Percentiles rank a stretch among this genome's conserved stretches.
phyloP scores from a whole-genome alignment of 352 stramenopile genomes.

The Phytophthora ohioensis region DNA sequence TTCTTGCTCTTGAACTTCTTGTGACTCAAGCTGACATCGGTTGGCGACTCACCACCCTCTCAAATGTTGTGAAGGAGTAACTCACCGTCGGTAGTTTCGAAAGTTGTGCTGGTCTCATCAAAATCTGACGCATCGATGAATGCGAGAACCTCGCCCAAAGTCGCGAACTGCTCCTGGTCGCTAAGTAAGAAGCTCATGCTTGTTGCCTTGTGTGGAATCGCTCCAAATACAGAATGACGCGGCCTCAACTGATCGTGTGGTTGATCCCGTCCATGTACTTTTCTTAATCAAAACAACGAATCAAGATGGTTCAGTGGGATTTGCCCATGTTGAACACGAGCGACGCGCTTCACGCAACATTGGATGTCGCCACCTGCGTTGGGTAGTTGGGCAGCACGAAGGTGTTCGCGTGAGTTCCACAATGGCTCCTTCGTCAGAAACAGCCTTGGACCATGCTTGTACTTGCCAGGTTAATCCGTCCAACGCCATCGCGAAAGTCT shows the following conservation, averaged over 20 bases:
- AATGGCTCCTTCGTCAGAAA: too few relatives aligned
- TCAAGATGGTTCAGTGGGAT: constrained; percentile 1
- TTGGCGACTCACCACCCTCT: neutral
- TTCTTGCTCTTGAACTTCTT: constrained; percentile 6
- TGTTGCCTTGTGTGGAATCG: neutral
- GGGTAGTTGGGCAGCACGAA: too few relatives aligned
- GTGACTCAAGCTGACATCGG: neutral
- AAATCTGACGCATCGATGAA: constrained; percentile 19
- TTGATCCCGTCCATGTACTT: neutral
- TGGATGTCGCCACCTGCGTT: neutral
- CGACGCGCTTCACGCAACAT: neutral
- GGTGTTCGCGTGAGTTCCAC: too few relatives aligned
- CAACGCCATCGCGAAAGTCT: too few relatives aligned
- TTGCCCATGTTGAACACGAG: neutral
- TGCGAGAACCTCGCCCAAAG: constrained; percentile 12
- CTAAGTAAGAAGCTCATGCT: constrained; percentile 18
- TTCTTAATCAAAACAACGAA: constrained; percentile 1
- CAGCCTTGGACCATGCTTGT: too few relatives aligned
- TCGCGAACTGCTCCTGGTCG: constrained; percentile 14
- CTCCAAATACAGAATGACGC: constrained; percentile 2
- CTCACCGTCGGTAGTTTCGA: neutral
- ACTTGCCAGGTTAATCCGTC: too few relatives aligned
- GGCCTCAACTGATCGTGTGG: neutral
- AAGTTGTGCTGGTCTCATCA: neutral
- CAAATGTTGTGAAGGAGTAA: neutral